Evolutionary conservation across 2,329 filamentous ascomycete genomes (phyloP), one percentile per base, ranked within the genome.

Genomic region (Neurospora sp.): DNA sequence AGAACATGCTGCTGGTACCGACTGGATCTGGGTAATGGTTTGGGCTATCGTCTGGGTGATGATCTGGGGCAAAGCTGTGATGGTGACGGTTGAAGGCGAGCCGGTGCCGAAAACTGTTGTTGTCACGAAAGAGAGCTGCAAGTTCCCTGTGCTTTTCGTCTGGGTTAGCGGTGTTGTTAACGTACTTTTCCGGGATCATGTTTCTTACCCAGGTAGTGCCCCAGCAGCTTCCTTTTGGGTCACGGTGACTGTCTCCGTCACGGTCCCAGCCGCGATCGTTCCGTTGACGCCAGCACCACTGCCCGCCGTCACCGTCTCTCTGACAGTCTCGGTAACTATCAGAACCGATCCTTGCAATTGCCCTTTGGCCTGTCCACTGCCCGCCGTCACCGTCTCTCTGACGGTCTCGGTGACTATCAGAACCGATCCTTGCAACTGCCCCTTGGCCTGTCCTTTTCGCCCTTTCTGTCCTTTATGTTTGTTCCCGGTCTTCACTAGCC

Each of bases 91-190:
- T 17, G 73, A 70, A 15, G 71, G 66, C 13, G 71, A 8, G 23
- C 79, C 80, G 28, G 74, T 75, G 6, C 69, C 76, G 67, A 76
- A 79, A 36, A 80, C 75, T 5, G 79, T 81, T 8, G 74, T 77
- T 19, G 79, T 81, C n/a, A 81, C 71, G 73, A 81, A 78, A 5
- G 79, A 79, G 11, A 80, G 72, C 73, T 80, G 78, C 15, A 62
- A 17, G 28, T 62, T 62, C 9, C 52, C 52, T 8, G 52, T 62
- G 52, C 52, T 62, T 72, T 72, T 28, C 52, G 70, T 38, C 71
- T 72, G 23, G 36, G 68, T 73, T 71, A 74, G 73, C 68, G 46
- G 10, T 7, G 43, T 36, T 46, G 66, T 71, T 10, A 11, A 33
- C 42, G 40, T 67, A 28, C 19, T 39, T 39, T 36, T 19, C 43